Evolutionary conservation across 2,329 filamentous ascomycete species (phyloP).

Genomic region (Paraconiothyrium sp.): DNA sequence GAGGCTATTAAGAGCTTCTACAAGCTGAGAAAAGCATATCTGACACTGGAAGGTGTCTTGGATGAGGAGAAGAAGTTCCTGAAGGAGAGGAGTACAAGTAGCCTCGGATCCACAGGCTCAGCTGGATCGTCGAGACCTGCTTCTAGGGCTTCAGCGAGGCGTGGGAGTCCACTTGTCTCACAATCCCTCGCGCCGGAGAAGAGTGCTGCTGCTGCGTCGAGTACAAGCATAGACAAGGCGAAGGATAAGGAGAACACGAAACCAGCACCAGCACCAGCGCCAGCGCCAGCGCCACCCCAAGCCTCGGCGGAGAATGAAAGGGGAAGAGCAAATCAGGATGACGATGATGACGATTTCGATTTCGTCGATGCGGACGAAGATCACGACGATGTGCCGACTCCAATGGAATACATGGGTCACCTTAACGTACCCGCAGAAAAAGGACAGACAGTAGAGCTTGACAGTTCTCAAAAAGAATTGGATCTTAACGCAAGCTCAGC

Average conservation of each 20-base stretch:
- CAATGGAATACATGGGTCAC: conserved; percentile 59
- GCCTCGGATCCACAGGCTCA: conserved; percentile 35
- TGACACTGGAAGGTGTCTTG: conserved; percentile 81
- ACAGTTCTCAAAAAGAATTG: conserved; percentile 34
- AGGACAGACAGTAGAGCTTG: conserved; percentile 33
- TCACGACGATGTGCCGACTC: conserved; percentile 56
- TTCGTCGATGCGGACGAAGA: conserved; percentile 67
- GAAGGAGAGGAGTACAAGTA: conserved; percentile 47
- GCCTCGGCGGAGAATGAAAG: conserved; percentile 23
- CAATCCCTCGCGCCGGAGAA: conserved; percentile 23
- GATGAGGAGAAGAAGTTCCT: conserved; percentile 74
- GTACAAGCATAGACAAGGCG: conserved; percentile 10
- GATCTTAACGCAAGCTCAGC: conserved; percentile 39
- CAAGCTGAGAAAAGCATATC: conserved; percentile 87
- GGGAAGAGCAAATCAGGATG: conserved; percentile 29
- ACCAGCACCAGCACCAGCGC: background rate
- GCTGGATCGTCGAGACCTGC: conserved; percentile 31
- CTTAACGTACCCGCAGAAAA: conserved; percentile 40
- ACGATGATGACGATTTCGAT: conserved; percentile 54
- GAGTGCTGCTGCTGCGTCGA: conserved; percentile 27
- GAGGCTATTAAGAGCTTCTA: conserved; percentile 93
- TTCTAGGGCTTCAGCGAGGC: conserved; percentile 31
- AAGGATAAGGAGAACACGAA: conserved; percentile 13
- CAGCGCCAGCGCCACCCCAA: background rate
- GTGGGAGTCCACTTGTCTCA: conserved; percentile 21